A percentile compares a stretch with the other conserved stretches of the same genome.
These are phyloP conservation scores for Xylaria palmicola DNA, from an alignment of 495 filamentous ascomycete genomes.

Conservation along the genomic window DNA sequence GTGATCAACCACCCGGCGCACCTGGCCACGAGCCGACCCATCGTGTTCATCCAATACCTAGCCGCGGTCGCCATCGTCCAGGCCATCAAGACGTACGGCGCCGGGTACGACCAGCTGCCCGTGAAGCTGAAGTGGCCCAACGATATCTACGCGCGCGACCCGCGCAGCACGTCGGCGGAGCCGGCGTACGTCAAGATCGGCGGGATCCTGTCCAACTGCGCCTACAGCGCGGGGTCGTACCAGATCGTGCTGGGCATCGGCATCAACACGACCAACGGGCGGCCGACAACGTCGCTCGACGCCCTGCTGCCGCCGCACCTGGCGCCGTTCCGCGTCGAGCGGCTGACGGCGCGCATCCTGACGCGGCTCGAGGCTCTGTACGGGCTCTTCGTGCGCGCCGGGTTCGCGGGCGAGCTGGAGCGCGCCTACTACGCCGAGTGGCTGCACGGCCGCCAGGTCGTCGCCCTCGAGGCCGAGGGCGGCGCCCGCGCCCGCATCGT, in stretches of 20 bases:
- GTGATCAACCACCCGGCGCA: conserved; percentile 77
- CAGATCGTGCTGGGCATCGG: conserved; percentile 88
- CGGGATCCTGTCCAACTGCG: conserved; percentile 90
- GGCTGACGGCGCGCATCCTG: conserved; percentile 78
- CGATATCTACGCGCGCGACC: conserved; percentile 86
- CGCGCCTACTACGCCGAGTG: conserved; percentile 79
- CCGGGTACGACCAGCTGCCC: conserved; percentile 64
- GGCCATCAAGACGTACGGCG: conserved; percentile 77
- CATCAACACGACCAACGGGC: conserved; percentile 80
- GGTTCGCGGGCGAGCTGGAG: conserved; percentile 73
- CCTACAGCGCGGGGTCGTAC: conserved; percentile 73
- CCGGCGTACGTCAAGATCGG: conserved; percentile 79
- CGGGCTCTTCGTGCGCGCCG: conserved; percentile 64
- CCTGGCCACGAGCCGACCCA: conserved; percentile 69
- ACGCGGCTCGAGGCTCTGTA: conserved; percentile 79
- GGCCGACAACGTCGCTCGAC: conserved; percentile 84
- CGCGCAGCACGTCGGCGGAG: conserved; percentile 49
- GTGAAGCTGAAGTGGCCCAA: conserved; percentile 97
- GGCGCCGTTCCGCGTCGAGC: conserved; percentile 69
- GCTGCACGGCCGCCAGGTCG: conserved; percentile 88
- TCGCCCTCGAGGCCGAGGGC: conserved; percentile 82
- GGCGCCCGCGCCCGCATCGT: conserved; percentile 76
- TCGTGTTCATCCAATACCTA: conserved; percentile 93
- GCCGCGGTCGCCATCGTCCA: conserved; percentile 86
- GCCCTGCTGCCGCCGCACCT: conserved; percentile 58